Base-by-base conservation (phyloP, 78 protist genomes). In the slime mould (Dictyostelium discoideum) region DNA sequence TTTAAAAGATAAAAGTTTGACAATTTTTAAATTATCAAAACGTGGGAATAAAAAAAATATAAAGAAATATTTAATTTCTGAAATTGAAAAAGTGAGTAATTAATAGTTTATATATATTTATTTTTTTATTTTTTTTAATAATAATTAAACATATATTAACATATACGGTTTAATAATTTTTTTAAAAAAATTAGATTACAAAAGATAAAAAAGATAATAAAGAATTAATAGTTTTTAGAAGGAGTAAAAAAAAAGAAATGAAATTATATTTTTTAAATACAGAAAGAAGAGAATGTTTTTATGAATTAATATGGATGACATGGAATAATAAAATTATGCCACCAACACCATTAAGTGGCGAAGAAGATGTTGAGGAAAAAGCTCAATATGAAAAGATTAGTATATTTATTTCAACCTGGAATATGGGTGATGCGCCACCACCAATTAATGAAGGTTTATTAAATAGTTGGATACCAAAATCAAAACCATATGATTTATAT, bases 351-450 rank as follows among this genome's bases (percentile, higher is more conserved):
- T 24, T 26, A 0, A 10, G 0, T 24, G 77, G 32, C 3, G 39
- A 26, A 26, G 37, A 69, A 11, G 76, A 67, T 2, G 5, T 18
- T 32, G 95, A 90, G 26, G 88, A 82, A n/a, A 63, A 82, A 44
- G 78, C 85, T 8, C 84, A 10, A 29, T 82, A 46, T 72, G 89
- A 90, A 26, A 82, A 40, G n/a, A 69, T 90, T 57, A 37, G 11
- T 22, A 18, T 90, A 24, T 90, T 90, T 54, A 39, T 90, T 13
- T 37, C 65, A 3, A 95, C 94, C 11, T 95, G 97, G 97, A 95
- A 95, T 82, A 85, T 95, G 40, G 97, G 97, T 7, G 94, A 95
- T 74, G 97, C 97, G 40, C 95, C 83, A 37, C 97, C 97, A 46
- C 92, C 97, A 57, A 74, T 74, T 37, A 74, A 74, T 74, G 42